Base-by-base conservation (phyloP, 768 basidiomycete species). In the Boletus vermiculosoides region DNA sequence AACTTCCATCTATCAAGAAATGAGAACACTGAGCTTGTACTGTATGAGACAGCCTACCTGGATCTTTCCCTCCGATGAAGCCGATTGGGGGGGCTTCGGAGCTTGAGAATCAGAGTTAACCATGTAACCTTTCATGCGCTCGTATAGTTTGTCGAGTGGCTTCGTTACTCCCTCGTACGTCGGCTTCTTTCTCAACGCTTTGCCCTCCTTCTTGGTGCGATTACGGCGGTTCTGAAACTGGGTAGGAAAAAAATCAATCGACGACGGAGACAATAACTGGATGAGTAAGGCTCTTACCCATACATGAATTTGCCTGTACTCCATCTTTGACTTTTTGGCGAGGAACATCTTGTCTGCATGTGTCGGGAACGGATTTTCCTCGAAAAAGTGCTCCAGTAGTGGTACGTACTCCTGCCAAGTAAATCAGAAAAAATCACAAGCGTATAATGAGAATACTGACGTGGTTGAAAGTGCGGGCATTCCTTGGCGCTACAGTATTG, bases 201-300 rank as follows among this genome's bases (percentile, higher is more conserved):
- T 61, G 0, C 37, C 50, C 13, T 54, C 46, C 22, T 44, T 64
- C 33, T 54, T 57, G 7, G 44, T 46, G 12, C 59, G 63, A 47
- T 45, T 57, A 2, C 55, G 53, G 7, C 59, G 59, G 3, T 64
- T 58, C 46, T 64, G 63, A 5, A 63, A 63, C 62, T 63, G 10
- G 0, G n/a, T 4, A 31, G 3, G 5, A 1, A 8, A 0, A 20
- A 50, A 30, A 9, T 34, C 2, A 2, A 12, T 37, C 10, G 46
- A 51, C 1, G n/a, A 12, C 0, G 0, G 12, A 23, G 0, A 31
- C n/a, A 7, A 2, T 2, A 0, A 16, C 5, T 2, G 15, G 1
- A 23, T 0, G 3, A 1, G 15, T 1, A 8, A 22, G 0, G 5
- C 33, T 11, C 61, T 37, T 1, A 63, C 62, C 63, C 62, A 63